Evolutionary conservation across 2,329 filamentous ascomycete species (phyloP), one percentile per base, ranked within the genome.

Genomic region (Ceratocystis cacaofunesta): DNA sequence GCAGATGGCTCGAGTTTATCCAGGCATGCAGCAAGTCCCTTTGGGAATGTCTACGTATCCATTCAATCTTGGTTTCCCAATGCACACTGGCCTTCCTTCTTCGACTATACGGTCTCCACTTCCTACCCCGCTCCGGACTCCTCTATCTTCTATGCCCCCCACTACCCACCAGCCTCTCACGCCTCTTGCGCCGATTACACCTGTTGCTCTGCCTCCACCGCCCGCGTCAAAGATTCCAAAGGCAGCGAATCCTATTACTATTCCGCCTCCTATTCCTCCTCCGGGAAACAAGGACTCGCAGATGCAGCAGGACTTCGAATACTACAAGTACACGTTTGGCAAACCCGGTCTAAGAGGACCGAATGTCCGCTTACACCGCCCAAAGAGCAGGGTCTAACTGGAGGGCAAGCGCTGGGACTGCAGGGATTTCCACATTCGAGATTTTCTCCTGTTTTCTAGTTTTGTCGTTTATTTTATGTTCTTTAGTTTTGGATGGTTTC

Each of bases 271-370:
- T 41, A 55, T 67, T 36, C 65, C 65, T 57, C 62, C 62, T 6
- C 66, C 66, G 3, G 66, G 66, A 25, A 67, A 67, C 55, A 63
- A 61, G 32, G 46, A 64, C 46, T 48, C 66, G 12, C 62, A 61
- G 30, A 63, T 64, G 25, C 66, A 67, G 15, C 66, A 67, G 52
- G 60, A 67, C 62, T 67, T 62, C 17, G 66, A 67, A 55, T 67
- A 62, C 57, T 67, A 67, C 48, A 67, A 67, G 50, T 67, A 67
- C 58, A 65, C 62, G 52, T 67, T 62, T 55, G 66, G 62, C 15
- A 63, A 62, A 12, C 44, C 44, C 28, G 44, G 44, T 19, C 28
- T 15, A 17, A 63, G 30, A 43, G 43, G 61, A n/a, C 55, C 43
- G 32, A 64, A 64, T 25, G 55, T 64, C 55, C 63, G 63, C 48